Evolutionary conservation across 2,329 filamentous ascomycete genomes (phyloP), one percentile per base, ranked within the genome.

Genomic region (Exophiala dermatitidis): DNA sequence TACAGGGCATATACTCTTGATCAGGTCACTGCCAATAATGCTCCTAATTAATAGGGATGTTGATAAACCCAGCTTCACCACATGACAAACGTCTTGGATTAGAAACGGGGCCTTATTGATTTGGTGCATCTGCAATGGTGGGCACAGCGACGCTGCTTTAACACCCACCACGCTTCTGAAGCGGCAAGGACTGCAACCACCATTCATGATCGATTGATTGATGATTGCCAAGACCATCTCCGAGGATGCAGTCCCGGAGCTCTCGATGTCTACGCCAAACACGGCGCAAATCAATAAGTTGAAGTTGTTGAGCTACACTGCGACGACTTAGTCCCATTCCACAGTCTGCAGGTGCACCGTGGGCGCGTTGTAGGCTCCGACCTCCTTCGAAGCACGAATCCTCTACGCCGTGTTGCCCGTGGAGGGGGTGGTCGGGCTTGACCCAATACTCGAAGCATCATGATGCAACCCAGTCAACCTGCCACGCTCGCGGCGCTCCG

Each of bases 401-500:
- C 19, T 41, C 38, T 6, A 26, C 7, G 5, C 38, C 28, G 9
- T 26, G 12, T 38, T 50, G 53, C 48, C 53, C 48, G 57, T 45
- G 30, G 36, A 52, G 54, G 57, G 28, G 48, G 19, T 19, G 19
- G 19, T 19, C 19, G 19, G 19, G 19, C 19, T 19, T 19, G 19
- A 19, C 19, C 19, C 19, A 19, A 19, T 19, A 19, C 19, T 19
- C 19, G 19, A 19, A 19, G 19, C 19, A 19, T 19, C 19, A 19
- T 19, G 46, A 64, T 64, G 62, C 52, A 59, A 46, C 50, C 53
- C 53, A 53, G 58, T 48, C 59, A 59, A 51, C 49, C 59, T 31
- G 46, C 61, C 72, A 71, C 66, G 73, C 72, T 65, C 65, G 75
- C 62, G 19, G 19, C 19, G 66, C 74, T 64, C 74, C 76, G 65